These are phyloP conservation scores for Cadophora sp. DNA, from an alignment of 2,329 filamentous ascomycete species.

Conservation along the genomic window DNA sequence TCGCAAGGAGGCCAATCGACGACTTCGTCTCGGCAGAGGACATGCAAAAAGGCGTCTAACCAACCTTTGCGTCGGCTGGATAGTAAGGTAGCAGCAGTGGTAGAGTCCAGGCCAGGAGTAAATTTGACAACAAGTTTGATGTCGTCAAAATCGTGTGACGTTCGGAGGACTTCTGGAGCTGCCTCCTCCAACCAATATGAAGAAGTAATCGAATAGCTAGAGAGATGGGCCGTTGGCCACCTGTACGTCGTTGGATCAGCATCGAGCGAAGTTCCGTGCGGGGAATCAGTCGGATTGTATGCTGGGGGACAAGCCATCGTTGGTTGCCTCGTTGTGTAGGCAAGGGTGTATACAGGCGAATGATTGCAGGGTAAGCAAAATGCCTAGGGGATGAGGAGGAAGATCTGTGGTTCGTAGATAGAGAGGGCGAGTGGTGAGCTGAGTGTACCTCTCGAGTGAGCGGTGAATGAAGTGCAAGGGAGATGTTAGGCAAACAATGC, in stretches of 20 bases:
- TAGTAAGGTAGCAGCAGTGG: background rate
- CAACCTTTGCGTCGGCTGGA: background rate
- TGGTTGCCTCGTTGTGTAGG: too few relatives aligned
- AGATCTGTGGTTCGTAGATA: background rate
- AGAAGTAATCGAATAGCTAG: background rate
- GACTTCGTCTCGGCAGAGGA: background rate
- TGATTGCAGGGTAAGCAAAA: too few relatives aligned
- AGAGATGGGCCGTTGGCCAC: background rate
- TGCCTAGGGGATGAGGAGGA: background rate
- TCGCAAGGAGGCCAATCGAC: background rate
- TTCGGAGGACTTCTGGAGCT: background rate
- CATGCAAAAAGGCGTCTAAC: background rate
- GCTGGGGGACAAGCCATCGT: too few relatives aligned
- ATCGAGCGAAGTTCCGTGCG: background rate
- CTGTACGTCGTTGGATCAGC: background rate
- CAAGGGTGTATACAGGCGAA: too few relatives aligned
- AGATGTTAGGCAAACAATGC: background rate
- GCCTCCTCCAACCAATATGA: slow-evolving; percentile 1
- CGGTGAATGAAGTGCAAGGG: background rate
- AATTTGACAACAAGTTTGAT: slow-evolving; percentile 1
- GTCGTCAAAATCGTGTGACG: background rate
- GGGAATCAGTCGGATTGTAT: slow-evolving; percentile 2
- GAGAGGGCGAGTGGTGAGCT: background rate
- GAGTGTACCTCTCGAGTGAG: slow-evolving; percentile 3
- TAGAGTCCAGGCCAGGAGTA: background rate